phyloP scores from a whole-genome alignment of 2,329 filamentous ascomycete species.

The Gnomoniopsis smithogilvyi region DNA sequence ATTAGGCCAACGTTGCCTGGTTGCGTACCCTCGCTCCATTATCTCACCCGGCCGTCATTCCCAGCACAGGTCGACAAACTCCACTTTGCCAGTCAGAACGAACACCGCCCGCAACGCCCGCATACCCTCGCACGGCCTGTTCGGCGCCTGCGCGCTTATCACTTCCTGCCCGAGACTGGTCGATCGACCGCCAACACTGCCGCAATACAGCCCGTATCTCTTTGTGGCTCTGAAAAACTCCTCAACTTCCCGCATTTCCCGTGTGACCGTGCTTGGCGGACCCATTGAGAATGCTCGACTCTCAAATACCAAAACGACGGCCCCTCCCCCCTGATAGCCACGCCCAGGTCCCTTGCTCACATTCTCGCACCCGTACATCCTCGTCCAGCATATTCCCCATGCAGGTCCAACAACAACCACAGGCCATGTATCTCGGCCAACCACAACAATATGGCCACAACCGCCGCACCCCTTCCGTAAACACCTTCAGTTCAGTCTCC shows the following conservation, averaged over 20 bases:
- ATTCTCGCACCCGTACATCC: slow-evolving; percentile 54
- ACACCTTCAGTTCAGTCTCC: slow-evolving; percentile 67
- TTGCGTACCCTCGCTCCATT: neutral
- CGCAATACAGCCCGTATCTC: slow-evolving; percentile 13
- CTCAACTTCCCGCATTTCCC: slow-evolving; percentile 1
- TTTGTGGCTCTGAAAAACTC: slow-evolving; percentile 3
- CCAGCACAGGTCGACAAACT: neutral
- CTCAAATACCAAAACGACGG: slow-evolving; percentile 29
- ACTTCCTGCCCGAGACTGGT: slow-evolving; percentile 15
- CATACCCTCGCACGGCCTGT: neutral
- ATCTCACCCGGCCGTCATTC: slow-evolving; percentile 15
- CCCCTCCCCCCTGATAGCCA: slow-evolving; percentile 22
- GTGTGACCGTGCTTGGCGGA: slow-evolving; percentile 2
- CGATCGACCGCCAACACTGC: slow-evolving; percentile 11
- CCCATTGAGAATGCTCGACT: slow-evolving; percentile 27
- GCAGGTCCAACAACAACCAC: slow-evolving; percentile 27
- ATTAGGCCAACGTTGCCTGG: slow-evolving; percentile 12
- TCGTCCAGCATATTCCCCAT: slow-evolving; percentile 52
- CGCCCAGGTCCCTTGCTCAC: slow-evolving; percentile 37
- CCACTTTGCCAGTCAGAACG: slow-evolving; percentile 8
- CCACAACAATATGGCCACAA: slow-evolving; percentile 37
- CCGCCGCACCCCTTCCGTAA: slow-evolving; percentile 61
- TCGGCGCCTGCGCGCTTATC: slow-evolving; percentile 12
- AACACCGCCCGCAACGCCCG: neutral
- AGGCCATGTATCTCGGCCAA: slow-evolving; percentile 27